A percentile compares a stretch with the other conserved stretches of the same genome.
Evolutionary conservation across 345 rosid species (phyloP).

Genomic region (Eucalyptus fibrosa): DNA sequence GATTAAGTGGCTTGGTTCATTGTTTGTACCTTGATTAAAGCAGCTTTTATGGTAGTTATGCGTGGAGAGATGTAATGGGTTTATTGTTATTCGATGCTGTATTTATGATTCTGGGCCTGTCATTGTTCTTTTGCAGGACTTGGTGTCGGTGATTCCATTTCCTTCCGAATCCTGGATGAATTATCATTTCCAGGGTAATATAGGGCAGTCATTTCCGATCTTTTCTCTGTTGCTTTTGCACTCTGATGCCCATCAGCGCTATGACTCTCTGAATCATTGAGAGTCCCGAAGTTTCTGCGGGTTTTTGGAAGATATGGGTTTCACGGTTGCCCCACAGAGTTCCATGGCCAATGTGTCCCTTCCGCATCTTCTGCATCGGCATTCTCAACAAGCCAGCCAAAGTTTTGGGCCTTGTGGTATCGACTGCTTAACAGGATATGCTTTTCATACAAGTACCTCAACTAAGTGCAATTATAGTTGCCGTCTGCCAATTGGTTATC

Average conservation of each 20-base stretch:
- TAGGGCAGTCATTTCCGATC: not conserved
- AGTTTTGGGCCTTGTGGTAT: not conserved
- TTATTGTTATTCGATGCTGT: not conserved
- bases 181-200: not conserved
- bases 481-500: constrained; percentile 6
- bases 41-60: not conserved
- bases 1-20: not conserved
- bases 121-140: not conserved
- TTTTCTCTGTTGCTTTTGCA: not conserved
- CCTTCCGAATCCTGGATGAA: not conserved
- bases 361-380: constrained; percentile 4
- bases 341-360: constrained; percentile 14
- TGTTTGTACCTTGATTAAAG: not conserved
- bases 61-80: not conserved
- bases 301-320: constrained; percentile 15
- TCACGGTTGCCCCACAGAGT: constrained; percentile 11
- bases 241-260: not conserved
- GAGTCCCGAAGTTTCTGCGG: not conserved
- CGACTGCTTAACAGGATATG: not conserved
- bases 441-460: not conserved
- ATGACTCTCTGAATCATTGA: not conserved
- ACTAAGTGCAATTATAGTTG: not conserved
- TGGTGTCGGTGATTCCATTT: not conserved
- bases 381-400: constrained; percentile 3
- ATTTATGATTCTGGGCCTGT: not conserved